Conservation (phyloP, 345 rosid species). For the Corymbia maculata region DNA sequence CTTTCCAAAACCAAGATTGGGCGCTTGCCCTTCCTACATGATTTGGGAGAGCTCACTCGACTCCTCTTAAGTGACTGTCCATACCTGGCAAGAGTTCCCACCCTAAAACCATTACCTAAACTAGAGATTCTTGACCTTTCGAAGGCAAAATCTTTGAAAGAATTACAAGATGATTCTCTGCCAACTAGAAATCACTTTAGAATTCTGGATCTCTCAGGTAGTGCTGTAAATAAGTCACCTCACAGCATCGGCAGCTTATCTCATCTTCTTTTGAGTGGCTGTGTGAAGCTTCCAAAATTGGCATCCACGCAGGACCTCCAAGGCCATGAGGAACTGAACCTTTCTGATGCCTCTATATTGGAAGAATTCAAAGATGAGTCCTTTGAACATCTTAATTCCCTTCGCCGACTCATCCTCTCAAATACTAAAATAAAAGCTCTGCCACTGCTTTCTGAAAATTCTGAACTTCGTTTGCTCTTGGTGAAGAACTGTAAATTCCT, state of each 20-base stretch:
- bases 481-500: background rate
- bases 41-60: background rate
- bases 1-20: background rate
- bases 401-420: background rate
- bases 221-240: background rate
- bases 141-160: background rate
- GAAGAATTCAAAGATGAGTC: background rate
- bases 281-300: background rate
- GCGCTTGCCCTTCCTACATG: background rate
- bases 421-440: background rate
- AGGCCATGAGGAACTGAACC: background rate
- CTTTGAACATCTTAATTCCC: background rate
- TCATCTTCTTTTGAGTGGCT: background rate
- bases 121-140: background rate
- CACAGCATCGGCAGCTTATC: background rate
- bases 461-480: background rate
- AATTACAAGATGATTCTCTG: background rate
- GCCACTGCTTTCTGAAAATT: background rate
- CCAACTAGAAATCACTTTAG: background rate
- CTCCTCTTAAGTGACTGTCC: background rate
- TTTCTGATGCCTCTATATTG: background rate
- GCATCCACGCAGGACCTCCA: background rate
- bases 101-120: background rate
- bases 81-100: background rate
- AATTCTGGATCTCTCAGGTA: background rate